phyloP scores from a whole-genome alignment of 140 eudicot genomes.

The Oenanthe javanica region DNA sequence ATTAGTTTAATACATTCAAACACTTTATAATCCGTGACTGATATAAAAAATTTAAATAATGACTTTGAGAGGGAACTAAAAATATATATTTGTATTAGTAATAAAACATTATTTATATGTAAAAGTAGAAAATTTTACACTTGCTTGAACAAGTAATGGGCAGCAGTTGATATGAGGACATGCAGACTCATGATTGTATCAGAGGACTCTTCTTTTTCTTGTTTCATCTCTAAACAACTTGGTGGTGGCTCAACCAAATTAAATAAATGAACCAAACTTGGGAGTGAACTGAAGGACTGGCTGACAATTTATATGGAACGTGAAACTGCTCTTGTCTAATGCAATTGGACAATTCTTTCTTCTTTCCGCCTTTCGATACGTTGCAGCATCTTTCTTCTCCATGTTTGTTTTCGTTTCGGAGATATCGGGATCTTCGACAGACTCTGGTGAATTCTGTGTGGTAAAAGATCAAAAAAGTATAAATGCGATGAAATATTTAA shows the following conservation, averaged over 20 bases:
- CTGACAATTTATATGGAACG: conserved; percentile 2
- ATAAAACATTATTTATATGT: no score
- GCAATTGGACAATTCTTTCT: conserved; percentile 10
- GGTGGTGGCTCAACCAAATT: not conserved
- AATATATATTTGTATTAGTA: no score
- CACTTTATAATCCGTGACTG: no score
- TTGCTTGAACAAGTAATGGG: no score
- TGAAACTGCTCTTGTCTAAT: not conserved
- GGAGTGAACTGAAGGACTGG: conserved; percentile 3
- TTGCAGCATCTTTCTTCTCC: not conserved
- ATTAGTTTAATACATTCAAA: not conserved
- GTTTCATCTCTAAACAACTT: not conserved
- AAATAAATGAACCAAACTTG: conserved; percentile 3
- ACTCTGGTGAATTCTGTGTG: not conserved
- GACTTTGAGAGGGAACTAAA: no score
- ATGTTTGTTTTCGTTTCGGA: not conserved
- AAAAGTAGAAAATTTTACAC: no score
- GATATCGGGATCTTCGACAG: conserved; percentile 2
- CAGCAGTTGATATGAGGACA: no score
- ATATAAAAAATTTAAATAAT: no score
- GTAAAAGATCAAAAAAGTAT: not conserved
- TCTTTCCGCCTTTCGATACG: not conserved
- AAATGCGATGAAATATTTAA: no score
- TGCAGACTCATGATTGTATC: no score
- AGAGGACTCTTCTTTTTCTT: not conserved